Evolutionary conservation across 148 eudicot species (phyloP).

Genomic region (Linanthus parryae): DNA sequence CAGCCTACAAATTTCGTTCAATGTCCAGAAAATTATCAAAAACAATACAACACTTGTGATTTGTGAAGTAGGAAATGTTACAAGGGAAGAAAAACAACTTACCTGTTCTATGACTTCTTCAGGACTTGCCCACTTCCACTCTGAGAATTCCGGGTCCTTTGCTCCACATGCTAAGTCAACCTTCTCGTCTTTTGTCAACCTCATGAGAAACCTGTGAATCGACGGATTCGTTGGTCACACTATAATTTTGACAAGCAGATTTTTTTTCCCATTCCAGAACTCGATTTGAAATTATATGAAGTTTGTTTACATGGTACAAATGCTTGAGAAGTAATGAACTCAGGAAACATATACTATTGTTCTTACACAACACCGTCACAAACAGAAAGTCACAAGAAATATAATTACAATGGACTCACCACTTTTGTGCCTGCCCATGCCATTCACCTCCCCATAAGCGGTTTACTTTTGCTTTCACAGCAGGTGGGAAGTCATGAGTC

Average conservation of each 20-base stretch:
- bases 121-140: constrained; percentile 93
- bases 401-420: constrained; percentile 32
- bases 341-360: too few species aligned
- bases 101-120: constrained; percentile 94
- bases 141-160: constrained; percentile 81
- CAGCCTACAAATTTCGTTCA: constrained; percentile 90
- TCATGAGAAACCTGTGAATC: constrained; percentile 74
- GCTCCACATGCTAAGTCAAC: constrained; percentile 74
- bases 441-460: constrained; percentile 99
- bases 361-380: too few species aligned
- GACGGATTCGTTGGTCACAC: too few species aligned
- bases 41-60: too few species aligned
- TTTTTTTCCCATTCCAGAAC: too few species aligned
- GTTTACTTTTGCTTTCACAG: constrained; percentile 94
- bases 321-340: too few species aligned
- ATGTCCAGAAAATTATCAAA: not conserved
- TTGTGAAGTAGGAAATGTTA: not conserved
- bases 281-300: too few species aligned
- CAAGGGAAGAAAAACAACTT: constrained; percentile 1
- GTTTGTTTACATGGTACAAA: too few species aligned
- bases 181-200: constrained; percentile 66
- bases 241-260: too few species aligned
- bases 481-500: constrained; percentile 89
- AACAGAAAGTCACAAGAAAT: not conserved
- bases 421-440: constrained; percentile 98